Percentiles rank a stretch among this genome's conserved stretches.
phyloP scores from a whole-genome alignment of 2,329 filamentous ascomycete genomes.

The Scortechinia acanthostroma region DNA sequence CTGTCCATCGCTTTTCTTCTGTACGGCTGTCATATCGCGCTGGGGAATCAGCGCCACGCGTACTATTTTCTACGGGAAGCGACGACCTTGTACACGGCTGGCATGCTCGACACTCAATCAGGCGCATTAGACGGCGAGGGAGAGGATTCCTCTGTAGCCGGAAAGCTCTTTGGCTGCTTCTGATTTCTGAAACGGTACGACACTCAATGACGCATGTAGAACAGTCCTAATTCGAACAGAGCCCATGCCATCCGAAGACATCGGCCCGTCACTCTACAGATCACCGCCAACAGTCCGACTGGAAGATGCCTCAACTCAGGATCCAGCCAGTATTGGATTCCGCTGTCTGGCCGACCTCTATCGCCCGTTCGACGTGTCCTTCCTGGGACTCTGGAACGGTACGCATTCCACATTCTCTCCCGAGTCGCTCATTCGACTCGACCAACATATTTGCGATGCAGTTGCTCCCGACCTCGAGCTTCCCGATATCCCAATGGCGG shows the following conservation, averaged over 20 bases:
- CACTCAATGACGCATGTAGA: slow-evolving; percentile 8
- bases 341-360: too few relatives aligned
- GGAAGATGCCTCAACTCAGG: too few relatives aligned
- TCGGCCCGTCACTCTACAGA: slow-evolving; percentile 63
- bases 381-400: too few relatives aligned
- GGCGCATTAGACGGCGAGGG: slow-evolving; percentile 50
- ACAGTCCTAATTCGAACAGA: slow-evolving; percentile 20
- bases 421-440: too few relatives aligned
- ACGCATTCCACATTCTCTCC: too few relatives aligned
- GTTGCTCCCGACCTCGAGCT: too few relatives aligned
- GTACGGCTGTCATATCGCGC: slow-evolving; percentile 64
- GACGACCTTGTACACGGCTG: slow-evolving; percentile 58
- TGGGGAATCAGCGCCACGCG: slow-evolving; percentile 68
- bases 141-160: slow-evolving; percentile 62
- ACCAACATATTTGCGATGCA: too few relatives aligned
- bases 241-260: slow-evolving; percentile 67
- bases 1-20: slow-evolving; percentile 74
- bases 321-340: too few relatives aligned
- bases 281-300: slow-evolving; percentile 62
- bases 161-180: slow-evolving; percentile 40
- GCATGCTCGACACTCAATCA: slow-evolving; percentile 54
- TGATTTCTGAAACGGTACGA: slow-evolving; percentile 1
- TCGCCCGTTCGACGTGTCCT: too few relatives aligned
- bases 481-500: too few relatives aligned
- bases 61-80: slow-evolving; percentile 77